Evolutionary conservation across 306 rosid genomes (phyloP).

Genomic region (Aeschynomene evenia): DNA sequence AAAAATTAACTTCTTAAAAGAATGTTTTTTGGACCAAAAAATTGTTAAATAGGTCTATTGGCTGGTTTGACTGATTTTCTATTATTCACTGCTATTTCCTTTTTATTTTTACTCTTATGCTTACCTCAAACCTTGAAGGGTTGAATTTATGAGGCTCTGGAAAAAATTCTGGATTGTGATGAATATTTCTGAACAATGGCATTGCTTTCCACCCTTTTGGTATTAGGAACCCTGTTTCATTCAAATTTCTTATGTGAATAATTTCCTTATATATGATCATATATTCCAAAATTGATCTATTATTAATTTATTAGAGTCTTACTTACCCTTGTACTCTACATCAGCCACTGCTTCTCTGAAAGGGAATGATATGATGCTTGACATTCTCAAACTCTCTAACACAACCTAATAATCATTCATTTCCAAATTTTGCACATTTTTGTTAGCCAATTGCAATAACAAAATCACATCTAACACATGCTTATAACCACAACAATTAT

Average conservation of each 20-base stretch:
- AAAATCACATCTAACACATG: not conserved
- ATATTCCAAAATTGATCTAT: not conserved
- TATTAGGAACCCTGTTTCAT: slow-evolving; percentile 70
- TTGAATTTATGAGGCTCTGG: slow-evolving; percentile 71
- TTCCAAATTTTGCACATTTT: slow-evolving; percentile 18
- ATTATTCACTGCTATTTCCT: not conserved
- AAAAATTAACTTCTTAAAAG: too few species aligned
- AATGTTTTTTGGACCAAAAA: too few species aligned
- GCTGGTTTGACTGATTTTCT: too few species aligned
- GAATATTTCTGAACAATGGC: slow-evolving; percentile 93
- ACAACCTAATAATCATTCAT: slow-evolving; percentile 73
- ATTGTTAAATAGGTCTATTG: too few species aligned
- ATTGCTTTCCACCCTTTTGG: slow-evolving; percentile 98
- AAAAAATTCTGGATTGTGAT: slow-evolving; percentile 79
- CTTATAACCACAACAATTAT: not conserved
- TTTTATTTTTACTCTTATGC: not conserved
- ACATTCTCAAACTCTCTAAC: slow-evolving; percentile 85
- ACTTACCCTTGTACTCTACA: slow-evolving; percentile 88
- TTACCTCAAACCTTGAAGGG: slow-evolving; percentile 93
- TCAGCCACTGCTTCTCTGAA: slow-evolving; percentile 93
- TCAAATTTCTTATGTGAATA: slow-evolving; percentile 27
- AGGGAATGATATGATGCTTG: slow-evolving; percentile 84
- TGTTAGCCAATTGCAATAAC: slow-evolving; percentile 27
- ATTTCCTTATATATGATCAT: not conserved
- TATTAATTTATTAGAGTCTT: too few species aligned